Base-by-base conservation (phyloP, 2,329 filamentous ascomycete genomes). In the Alternaria gaisen region DNA sequence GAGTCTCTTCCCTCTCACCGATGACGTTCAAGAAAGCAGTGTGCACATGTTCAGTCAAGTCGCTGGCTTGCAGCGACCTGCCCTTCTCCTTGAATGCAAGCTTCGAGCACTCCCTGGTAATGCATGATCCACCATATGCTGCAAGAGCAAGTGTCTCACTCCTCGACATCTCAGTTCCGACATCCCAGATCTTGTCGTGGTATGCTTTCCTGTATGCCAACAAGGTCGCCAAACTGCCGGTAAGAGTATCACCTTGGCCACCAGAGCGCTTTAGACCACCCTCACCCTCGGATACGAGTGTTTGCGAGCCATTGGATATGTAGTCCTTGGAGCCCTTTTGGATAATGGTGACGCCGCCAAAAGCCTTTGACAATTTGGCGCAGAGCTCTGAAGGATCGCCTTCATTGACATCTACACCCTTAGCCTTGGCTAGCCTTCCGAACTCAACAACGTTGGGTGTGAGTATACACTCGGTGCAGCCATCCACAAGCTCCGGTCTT, bases 401-500 rank as follows among this genome's bases (percentile, higher is more conserved):
- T 41, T 83, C 82, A 26, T 80, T 76, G 0, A 86, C 83, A 61
- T 93, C 86, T 55, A 97, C 82, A 3, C 88, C 87, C 60, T 95
- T 84, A 2, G 88, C 85, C 77, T 93, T 90, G 60, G 93, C 94
- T 42, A 99, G 79, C 12, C 94, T 85, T 2, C 86, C 89, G 75
- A 98, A 98, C 78, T 99, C 95, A 5, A 97, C 93, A 0, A 97
- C 91, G 66, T 99, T 99, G 1, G 95, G 95, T 42, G 95, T 99
- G 58, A 99, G 81, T 54, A 99, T 92, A 53, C 92, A 96, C 61
- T 92, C 87, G 47, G 84, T 85, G 81, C 94, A 98, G 0, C 93
- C 94, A 22, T 87, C 85, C 1, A 99, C 87, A 1, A 98, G 81
- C 34, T 88, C 88, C 0, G 93, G 94, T 51, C 90, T 82, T 30